Conservation (phyloP, 495 filamentous ascomycete species). For the Podospora pseudoanserina region DNA sequence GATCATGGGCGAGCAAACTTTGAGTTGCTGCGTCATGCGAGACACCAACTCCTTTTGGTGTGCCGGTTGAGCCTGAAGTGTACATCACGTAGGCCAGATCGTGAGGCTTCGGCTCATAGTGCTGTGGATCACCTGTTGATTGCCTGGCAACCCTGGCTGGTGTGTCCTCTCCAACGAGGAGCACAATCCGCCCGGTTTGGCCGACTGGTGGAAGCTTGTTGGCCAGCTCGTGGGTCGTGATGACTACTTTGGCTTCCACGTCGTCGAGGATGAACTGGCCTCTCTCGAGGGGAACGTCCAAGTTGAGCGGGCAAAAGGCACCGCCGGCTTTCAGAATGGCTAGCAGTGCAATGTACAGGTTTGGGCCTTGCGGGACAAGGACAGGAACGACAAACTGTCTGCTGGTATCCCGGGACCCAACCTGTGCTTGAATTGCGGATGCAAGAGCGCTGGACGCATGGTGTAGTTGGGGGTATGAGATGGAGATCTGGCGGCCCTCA, state of each 20-base stretch:
- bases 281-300: slow-evolving; percentile 68
- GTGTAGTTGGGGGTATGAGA: slow-evolving; percentile 62
- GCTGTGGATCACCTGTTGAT: not conserved
- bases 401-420: not conserved
- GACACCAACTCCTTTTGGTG: slow-evolving; percentile 77
- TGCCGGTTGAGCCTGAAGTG: slow-evolving; percentile 84
- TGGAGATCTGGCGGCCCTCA: slow-evolving; percentile 38
- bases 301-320: slow-evolving; percentile 74
- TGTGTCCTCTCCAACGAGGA: slow-evolving; percentile 27
- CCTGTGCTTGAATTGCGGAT: slow-evolving; percentile 39
- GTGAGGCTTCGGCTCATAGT: slow-evolving; percentile 19
- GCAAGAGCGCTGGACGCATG: slow-evolving; percentile 52
- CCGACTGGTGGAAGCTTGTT: slow-evolving; percentile 27
- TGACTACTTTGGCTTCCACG: slow-evolving; percentile 54
- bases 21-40: slow-evolving; percentile 75
- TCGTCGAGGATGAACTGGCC: slow-evolving; percentile 70
- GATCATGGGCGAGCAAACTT: slow-evolving; percentile 70
- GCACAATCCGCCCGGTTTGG: slow-evolving; percentile 25
- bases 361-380: slow-evolving; percentile 63
- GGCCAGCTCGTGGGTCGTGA: slow-evolving; percentile 44
- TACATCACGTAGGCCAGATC: slow-evolving; percentile 87
- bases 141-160: not conserved
- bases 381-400: slow-evolving; percentile 60
- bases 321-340: slow-evolving; percentile 72
- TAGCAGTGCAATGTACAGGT: slow-evolving; percentile 67